Conservation (phyloP, 2,329 filamentous ascomycete species). For the Stagonosporopsis tanaceti region DNA sequence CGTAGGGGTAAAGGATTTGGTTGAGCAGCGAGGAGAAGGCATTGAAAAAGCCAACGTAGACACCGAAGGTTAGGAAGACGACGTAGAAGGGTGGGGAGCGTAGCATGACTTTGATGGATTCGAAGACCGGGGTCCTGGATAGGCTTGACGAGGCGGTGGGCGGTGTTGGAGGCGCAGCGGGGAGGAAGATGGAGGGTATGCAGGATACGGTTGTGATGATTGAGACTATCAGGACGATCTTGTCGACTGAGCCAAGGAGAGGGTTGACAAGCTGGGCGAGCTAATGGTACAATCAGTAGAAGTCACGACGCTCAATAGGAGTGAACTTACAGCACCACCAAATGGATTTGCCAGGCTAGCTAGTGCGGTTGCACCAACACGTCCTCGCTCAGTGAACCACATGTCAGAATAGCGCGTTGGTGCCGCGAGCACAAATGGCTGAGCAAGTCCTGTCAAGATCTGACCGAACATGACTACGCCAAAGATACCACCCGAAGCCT, state of each 20-base stretch:
- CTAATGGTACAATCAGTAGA: conserved; percentile 29
- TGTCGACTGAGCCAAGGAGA: conserved; percentile 76
- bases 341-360: conserved; percentile 88
- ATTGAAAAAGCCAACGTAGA: conserved; percentile 96
- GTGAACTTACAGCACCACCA: conserved; percentile 73
- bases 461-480: conserved; percentile 88
- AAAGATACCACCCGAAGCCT: conserved; percentile 68
- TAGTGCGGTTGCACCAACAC: conserved; percentile 86
- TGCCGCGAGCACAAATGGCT: conserved; percentile 89
- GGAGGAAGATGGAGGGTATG: conserved; percentile 83
- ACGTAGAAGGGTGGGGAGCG: conserved; percentile 78
- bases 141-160: conserved; percentile 72
- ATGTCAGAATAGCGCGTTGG: conserved; percentile 91
- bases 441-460: conserved; percentile 85
- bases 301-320: background rate
- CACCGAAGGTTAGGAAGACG: conserved; percentile 77
- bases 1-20: conserved; percentile 88
- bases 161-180: conserved; percentile 77
- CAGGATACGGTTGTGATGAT: conserved; percentile 78
- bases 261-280: conserved; percentile 84
- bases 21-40: conserved; percentile 85
- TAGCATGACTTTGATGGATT: conserved; percentile 58
- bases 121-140: conserved; percentile 59
- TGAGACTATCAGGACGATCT: conserved; percentile 84
- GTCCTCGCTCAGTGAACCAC: conserved; percentile 87